phyloP scores from a whole-genome alignment of 495 filamentous ascomycete species.

The Umbilicaria muhlenbergii region DNA sequence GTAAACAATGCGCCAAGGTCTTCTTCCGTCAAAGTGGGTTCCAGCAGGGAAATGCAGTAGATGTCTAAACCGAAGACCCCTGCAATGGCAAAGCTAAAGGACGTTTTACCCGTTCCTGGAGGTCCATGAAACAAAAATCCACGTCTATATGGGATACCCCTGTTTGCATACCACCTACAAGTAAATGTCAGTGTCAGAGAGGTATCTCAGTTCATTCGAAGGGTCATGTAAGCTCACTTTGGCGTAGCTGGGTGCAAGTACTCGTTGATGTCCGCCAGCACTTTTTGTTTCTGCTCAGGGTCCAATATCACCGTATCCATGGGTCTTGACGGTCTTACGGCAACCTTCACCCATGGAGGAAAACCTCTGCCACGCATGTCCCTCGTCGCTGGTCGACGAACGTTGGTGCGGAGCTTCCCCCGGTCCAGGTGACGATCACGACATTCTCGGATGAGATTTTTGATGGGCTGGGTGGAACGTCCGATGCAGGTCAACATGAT shows the following conservation, averaged over 20 bases:
- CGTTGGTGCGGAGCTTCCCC: constrained; percentile 12
- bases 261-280: constrained; percentile 74
- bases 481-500: constrained; percentile 31
- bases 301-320: constrained; percentile 79
- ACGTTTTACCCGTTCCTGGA: constrained; percentile 56
- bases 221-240: constrained; percentile 25
- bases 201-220: no score
- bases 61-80: constrained; percentile 48
- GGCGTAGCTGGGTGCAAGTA: constrained; percentile 62
- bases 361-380: constrained; percentile 9
- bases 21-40: constrained; percentile 34
- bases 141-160: constrained; percentile 50
- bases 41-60: constrained; percentile 44
- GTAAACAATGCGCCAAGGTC: constrained; percentile 32
- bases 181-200: no score
- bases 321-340: constrained; percentile 55
- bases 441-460: constrained; percentile 39
- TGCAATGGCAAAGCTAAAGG: constrained; percentile 44
- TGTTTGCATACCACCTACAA: constrained; percentile 31
- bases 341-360: constrained; percentile 45
- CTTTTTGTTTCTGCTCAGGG: constrained; percentile 48
- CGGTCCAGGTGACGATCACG: constrained; percentile 29
- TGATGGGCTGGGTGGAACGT: constrained; percentile 42
- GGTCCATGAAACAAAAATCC: constrained; percentile 53
- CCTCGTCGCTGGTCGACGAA: constrained; percentile 14